Percentiles rank a stretch among this genome's conserved stretches.
Evolutionary conservation across 164 flowering plant species (phyloP).

Genomic region (Piper betle): DNA sequence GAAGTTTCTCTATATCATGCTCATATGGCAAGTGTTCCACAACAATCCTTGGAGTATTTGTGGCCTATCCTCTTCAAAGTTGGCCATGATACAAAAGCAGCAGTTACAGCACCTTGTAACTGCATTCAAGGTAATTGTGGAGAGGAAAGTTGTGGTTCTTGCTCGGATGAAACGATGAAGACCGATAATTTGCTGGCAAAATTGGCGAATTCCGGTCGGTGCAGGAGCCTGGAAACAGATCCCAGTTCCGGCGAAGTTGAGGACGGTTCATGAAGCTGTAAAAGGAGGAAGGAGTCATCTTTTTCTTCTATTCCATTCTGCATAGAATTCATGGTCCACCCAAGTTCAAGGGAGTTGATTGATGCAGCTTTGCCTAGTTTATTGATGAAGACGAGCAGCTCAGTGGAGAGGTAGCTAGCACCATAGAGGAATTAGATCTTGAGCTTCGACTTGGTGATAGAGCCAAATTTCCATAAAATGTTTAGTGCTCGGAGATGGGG

Average conservation of each 20-base stretch:
- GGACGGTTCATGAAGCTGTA: slow-evolving; percentile 20
- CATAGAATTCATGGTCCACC: neutral
- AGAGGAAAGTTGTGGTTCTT: neutral
- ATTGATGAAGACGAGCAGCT: slow-evolving; percentile 12
- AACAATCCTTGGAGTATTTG: neutral
- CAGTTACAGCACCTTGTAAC: slow-evolving; percentile 26
- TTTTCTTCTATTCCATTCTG: neutral
- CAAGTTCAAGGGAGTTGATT: neutral
- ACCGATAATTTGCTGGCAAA: slow-evolving; percentile 19
- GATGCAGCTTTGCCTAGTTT: slow-evolving; percentile 9
- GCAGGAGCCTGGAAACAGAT: slow-evolving; percentile 1
- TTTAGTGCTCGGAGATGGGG: neutral
- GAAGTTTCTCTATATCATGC: slow-evolving; percentile 4
- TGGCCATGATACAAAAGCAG: slow-evolving; percentile 22
- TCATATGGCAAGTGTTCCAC: no score
- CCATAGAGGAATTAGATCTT: slow-evolving; percentile 61
- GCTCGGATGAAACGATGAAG: slow-evolving; percentile 6
- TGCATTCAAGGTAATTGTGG: slow-evolving; percentile 6
- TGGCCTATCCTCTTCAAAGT: slow-evolving; percentile 32
- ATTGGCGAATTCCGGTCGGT: slow-evolving; percentile 20
- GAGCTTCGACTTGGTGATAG: slow-evolving; percentile 77
- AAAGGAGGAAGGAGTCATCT: slow-evolving; percentile 30
- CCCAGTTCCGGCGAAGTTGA: slow-evolving; percentile 8
- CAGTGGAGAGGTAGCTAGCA: slow-evolving; percentile 22
- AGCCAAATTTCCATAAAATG: slow-evolving; percentile 31